phyloP scores from a whole-genome alignment of 192 early-diverging fungal genomes.

The Allomyces macrogynus region DNA sequence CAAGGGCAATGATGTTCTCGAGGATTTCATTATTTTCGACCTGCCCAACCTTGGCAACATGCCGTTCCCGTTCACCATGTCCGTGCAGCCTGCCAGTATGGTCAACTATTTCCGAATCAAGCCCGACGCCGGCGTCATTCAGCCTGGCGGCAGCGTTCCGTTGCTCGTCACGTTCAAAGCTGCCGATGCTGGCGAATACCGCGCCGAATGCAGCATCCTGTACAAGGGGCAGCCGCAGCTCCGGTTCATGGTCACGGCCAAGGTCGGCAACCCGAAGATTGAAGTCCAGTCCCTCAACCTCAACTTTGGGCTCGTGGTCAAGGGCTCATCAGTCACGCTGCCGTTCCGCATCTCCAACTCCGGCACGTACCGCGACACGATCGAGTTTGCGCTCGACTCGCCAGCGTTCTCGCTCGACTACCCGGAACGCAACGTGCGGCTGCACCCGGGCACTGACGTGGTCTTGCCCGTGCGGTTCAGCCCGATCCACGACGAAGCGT shows the following conservation, averaged over 20 bases:
- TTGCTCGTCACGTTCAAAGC: slow-evolving; percentile 4
- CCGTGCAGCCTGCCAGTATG: background rate
- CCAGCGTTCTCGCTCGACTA: background rate
- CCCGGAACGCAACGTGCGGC: background rate
- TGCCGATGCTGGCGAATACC: slow-evolving; percentile 1
- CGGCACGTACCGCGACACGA: slow-evolving; percentile 23
- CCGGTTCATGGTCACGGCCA: slow-evolving; percentile 20
- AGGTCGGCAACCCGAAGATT: slow-evolving; percentile 28
- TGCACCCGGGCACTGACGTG: background rate
- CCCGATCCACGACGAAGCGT: background rate
- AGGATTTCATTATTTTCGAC: slow-evolving; percentile 2
- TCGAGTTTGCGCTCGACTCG: slow-evolving; percentile 1
- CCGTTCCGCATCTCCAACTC: slow-evolving; percentile 22
- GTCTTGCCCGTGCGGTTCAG: background rate
- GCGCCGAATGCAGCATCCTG: slow-evolving; percentile 2
- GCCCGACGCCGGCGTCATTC: background rate
- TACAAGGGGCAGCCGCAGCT: background rate
- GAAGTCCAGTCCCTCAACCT: slow-evolving; percentile 11
- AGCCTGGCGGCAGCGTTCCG: background rate
- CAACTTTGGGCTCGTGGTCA: slow-evolving; percentile 30
- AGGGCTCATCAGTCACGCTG: slow-evolving; percentile 14
- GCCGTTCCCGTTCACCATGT: slow-evolving; percentile 4
- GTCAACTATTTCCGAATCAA: slow-evolving; percentile 1
- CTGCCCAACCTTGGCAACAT: slow-evolving; percentile 6
- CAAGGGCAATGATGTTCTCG: background rate